phyloP scores from a whole-genome alignment of 2,329 filamentous ascomycete species.

The Penicillium sp. region DNA sequence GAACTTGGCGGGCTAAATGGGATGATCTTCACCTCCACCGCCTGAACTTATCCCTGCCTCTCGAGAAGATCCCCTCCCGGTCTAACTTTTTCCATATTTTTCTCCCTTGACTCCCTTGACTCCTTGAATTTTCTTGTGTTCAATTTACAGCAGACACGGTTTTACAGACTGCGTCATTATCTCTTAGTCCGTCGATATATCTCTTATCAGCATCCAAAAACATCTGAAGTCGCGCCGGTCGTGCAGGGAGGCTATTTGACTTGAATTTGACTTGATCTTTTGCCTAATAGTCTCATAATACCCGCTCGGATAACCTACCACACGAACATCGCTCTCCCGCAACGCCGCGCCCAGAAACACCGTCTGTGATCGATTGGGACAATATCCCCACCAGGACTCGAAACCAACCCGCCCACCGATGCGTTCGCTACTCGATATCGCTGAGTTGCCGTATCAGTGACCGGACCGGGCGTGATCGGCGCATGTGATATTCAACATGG shows the following conservation, averaged over 20 bases:
- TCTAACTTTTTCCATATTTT: constrained; percentile 3
- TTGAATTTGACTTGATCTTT: not conserved
- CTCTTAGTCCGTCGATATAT: not conserved
- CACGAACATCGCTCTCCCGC: not conserved
- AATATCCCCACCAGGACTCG: constrained; percentile 4
- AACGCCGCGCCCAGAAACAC: not conserved
- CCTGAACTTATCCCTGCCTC: constrained; percentile 22
- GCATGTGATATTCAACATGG: constrained; percentile 17
- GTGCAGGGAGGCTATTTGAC: constrained; percentile 16
- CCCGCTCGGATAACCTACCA: not conserved
- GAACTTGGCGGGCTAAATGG: not conserved
- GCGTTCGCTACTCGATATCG: constrained; percentile 11
- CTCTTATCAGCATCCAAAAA: constrained; percentile 5
- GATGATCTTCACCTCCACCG: constrained; percentile 22
- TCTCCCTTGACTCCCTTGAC: not conserved
- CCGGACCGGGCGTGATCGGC: not conserved
- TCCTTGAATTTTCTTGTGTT: not conserved
- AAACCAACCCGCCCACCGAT: constrained; percentile 11
- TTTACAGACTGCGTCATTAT: not conserved
- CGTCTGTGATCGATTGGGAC: not conserved
- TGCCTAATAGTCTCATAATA: not conserved
- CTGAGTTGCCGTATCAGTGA: constrained; percentile 13
- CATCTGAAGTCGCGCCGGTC: constrained; percentile 18
- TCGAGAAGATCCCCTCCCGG: constrained; percentile 8
- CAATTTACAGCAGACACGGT: not conserved